Base-by-base conservation (phyloP, 495 filamentous ascomycete species). In the Symbiotaphrina buchneri region DNA sequence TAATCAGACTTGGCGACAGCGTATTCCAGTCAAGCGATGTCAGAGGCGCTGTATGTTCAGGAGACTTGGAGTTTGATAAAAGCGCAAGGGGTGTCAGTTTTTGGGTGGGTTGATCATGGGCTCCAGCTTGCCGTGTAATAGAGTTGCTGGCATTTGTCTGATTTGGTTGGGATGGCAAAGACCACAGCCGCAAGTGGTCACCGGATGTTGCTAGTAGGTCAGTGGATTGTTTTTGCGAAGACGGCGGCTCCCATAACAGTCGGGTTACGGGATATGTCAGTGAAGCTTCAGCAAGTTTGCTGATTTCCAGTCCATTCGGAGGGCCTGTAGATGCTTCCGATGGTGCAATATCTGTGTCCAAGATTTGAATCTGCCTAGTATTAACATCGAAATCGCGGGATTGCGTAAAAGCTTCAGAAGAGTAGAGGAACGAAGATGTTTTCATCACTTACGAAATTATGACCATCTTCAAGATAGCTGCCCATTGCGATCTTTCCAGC, bases 21-120 rank as follows among this genome's bases (percentile, higher is more conserved):
- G 76, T 87, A 39, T 99, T 99, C 87, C 87, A 99, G 52, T 99
- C 87, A 17, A 99, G 58, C 6, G 81, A 90, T 2, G 87, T 99
- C 25, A 99, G 68, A 6, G 87, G 87, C 3, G 87, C 87, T 6
- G 87, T 95, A 46, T 95, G 91, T 43, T 95, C 90, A 6, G 87
- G 87, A 3, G 85, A 94, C 47, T 99, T 99, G 10, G 81, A 92
- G 48, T 99, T 99, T 4, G 84, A 94, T 11, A 99, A 58, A 21
- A 99, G 61, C 3, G 87, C 87, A 34, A 99, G 54, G 2, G 90
- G 87, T 6, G 85, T 93, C 6, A 99, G 62, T 47, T 99, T 99
- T 16, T 80, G 74, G 27, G 71, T 56, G 15, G 76, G 59, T 6
- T 56, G 47, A 18, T 84, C 74, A 32, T 68, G 56, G 31, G 55